Base-by-base conservation (phyloP, 306 rosid genomes). In the Glycine tomentella region DNA sequence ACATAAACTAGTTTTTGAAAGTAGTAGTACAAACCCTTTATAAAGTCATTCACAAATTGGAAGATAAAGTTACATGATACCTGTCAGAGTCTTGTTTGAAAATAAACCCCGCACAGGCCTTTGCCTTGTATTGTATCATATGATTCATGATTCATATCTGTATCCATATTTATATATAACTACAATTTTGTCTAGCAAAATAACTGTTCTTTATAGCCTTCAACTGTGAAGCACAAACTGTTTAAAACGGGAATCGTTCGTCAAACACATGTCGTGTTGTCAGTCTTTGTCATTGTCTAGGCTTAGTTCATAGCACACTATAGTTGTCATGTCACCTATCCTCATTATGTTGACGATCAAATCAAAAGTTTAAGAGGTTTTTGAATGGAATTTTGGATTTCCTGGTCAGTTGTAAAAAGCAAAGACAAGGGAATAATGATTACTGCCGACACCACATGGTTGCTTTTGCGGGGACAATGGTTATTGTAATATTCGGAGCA, bases 301-400 rank as follows among this genome's bases (percentile, higher is more conserved):
- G 6, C 50, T 20, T 72, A 20, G 50, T 20, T 62, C 48, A 51
- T 65, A 73, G 75, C 59, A 61, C 44, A 61, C 66, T 80, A 12
- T 72, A 62, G 46, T 51, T 61, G 36, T 8, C 48, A 9, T n/a
- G 55, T 15, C 11, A 53, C 63, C 59, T 55, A 31, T 55, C 78
- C 31, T 6, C 46, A 51, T 50, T 33, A 56, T 14, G 6, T 40
- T 38, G 86, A 61, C 9, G n/a, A 62, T 63, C 74, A 76, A 70
- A 36, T 25, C 3, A 51, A 63, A 72, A 46, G 38, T 8, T 46
- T 9, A 1, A 51, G 38, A 51, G 25, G 65, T 57, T 67, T 9
- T 61, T 61, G 14, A 12, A 20, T 61, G 73, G 6, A 70, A 52
- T 15, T 77, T 62, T 52, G 79, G 53, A 71, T 52, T 55, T 77